Base-by-base conservation (phyloP, 140 eudicot genomes). In the Oenanthe javanica region DNA sequence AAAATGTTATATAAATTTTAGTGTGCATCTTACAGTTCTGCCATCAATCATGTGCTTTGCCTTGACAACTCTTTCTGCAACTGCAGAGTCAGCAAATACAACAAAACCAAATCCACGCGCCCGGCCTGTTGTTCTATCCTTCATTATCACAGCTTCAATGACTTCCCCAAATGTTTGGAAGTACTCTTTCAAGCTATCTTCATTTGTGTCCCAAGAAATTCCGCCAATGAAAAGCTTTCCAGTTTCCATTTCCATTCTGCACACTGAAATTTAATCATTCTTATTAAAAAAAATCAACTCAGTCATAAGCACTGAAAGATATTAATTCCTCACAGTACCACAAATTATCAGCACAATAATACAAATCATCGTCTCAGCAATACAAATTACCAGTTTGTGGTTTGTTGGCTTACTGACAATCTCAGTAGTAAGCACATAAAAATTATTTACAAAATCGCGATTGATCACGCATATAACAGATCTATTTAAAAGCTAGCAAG, bases 101-200 rank as follows among this genome's bases (percentile, higher is more conserved):
- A 93, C 90, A 71, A 93, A 93, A 25, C 98, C 98, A 25, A 93
- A 93, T 45, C 98, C 98, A 88, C 98, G 98, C 36, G 97, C 97
- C 43, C 98, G 97, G n/a, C 98, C 97, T 4, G 98, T 93, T 82
- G 88, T 83, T 25, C 98, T 89, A 88, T 93, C 98, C 86, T 87
- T 93, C 98, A 93, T 93, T 10, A 93, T 93, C 72, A 93, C 97
- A 82, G 98, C 98, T 85, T 93, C 98, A 77, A 88, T 79, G 5
- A 91, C 97, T 55, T 89, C 98, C 66, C 98, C 98, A 86, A 85
- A 91, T 42, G 87, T 79, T 78, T 87, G 81, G 46, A 93, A 93
- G 89, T 93, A 93, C 31, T 93, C 98, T 64, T 85, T 89, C 43
- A 93, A 82, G 11, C 96, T 85, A 25, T 91, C 93, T 78, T 91